Conservation (phyloP, 148 eudicot species). For the Chenopodium berlandieri region DNA sequence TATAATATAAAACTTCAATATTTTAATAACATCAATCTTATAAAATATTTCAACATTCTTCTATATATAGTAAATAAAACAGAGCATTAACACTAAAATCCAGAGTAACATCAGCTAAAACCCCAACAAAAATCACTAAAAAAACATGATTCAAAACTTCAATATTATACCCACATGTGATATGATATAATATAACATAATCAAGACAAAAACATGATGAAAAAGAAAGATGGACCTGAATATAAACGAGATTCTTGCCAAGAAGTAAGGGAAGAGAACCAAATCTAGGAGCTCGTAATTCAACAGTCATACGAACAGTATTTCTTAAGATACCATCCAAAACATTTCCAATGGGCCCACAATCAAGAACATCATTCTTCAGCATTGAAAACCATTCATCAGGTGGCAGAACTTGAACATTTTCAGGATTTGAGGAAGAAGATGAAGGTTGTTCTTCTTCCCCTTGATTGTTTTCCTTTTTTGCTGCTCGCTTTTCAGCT, state of each 20-base stretch:
- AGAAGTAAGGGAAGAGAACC: neutral
- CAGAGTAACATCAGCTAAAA: no score
- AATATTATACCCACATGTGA: no score
- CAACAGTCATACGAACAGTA: slow-evolving; percentile 15
- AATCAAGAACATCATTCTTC: slow-evolving; percentile 2
- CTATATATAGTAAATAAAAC: no score
- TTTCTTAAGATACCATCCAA: slow-evolving; percentile 5
- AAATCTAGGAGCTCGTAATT: neutral
- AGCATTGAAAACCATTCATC: no score
- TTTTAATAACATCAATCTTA: no score
- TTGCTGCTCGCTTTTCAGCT: neutral
- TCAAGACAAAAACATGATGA: neutral
- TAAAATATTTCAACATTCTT: no score
- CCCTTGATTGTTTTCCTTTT: neutral
- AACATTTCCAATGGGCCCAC: neutral
- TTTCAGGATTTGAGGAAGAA: neutral
- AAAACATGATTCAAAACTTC: no score
- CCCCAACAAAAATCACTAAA: no score
- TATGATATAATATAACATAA: no score
- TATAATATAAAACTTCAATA: neutral
- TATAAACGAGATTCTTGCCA: slow-evolving; percentile 4
- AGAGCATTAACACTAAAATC: no score
- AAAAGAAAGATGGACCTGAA: neutral
- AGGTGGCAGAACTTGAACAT: neutral
- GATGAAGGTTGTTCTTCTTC: neutral